Base-by-base conservation (phyloP, 1,284 basidiomycete species). In the Malassezia pachydermatis region DNA sequence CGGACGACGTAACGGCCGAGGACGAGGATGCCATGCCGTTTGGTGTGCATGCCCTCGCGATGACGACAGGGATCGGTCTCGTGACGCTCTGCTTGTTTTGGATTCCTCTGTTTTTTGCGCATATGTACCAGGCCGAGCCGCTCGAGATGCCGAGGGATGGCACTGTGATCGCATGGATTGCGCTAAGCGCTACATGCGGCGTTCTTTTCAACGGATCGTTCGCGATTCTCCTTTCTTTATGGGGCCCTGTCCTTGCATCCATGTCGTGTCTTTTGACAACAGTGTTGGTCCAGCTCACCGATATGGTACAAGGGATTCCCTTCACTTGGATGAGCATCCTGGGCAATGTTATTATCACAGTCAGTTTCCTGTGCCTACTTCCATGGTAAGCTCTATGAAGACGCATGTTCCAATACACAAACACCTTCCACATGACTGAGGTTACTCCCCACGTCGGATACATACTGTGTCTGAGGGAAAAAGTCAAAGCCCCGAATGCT, bases 401-500 rank as follows among this genome's bases (percentile, higher is more conserved):
- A 24, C 4, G 11, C 24, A 22, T 35, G 16, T 37, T 41, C 28
- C 35, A 71, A 47, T 10, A 71, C 62, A 19, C 63, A 65, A 9
- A 71, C 60, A 14, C 68, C 65, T 36, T 71, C 68, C 25, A 71
- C 68, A 40, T 71, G 68, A 47, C 57, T 59, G 33, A 17, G 11
- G 20, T 36, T 10, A 10, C 34, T 9, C 10, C 10, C n/a, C 11
- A 36, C 19, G 19, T 17, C n/a, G 8, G 7, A 11, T 8, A 56
- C 57, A 28, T 42, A 59, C 54, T 70, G 60, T 4, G 67, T 71
- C 54, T 70, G 67, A 4, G 68, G 68, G 54, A 71, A 71, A 41
- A 71, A 46, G 51, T 71, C 68, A 11, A 67, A 67, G 4, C 67
- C 68, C 19, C 65, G 54, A 5, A 70, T 48, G 37, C 62, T 66